Evolutionary conservation across 345 rosid genomes (phyloP), one percentile per base, ranked within the genome.

Genomic region (Euphorbia lathyris): DNA sequence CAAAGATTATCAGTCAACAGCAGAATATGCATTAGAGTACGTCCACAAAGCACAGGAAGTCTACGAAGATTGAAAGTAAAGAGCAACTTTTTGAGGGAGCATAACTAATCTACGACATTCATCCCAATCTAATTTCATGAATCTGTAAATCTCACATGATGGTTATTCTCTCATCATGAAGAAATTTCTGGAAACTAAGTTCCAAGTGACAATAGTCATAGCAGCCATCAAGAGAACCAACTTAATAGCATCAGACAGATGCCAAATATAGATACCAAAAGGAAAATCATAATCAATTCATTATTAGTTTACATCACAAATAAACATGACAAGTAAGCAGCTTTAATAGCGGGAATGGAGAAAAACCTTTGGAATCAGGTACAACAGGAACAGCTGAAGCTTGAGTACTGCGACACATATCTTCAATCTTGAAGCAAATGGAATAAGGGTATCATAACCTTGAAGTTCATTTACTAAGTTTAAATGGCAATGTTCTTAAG

Each of bases 341-440:
- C 50, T 57, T 56, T 10, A 13, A 17, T 9, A 43, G 48, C 9
- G 7, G 27, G 50, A 47, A 19, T n/a, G 47, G 11, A 65, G 40
- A 42, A 62, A 63, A 66, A 94, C 99, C 99, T 92, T 86, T 92
- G 78, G 96, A 87, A 79, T 95, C 97, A 76, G 97, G 76, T 76
- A 92, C 76, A 65, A 95, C 86, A 57, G 99, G 99, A 77, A 92
- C 91, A 34, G 96, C 99, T 74, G 90, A 86, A 40, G 96, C 83
- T 76, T 72, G 84, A 65, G 85, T 88, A 75, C 78, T 86, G 74
- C 83, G 83, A 72, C 96, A 92, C 96, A 95, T 90, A 72, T 78
- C 81, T 83, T 88, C 99, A 71, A 95, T 95, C 99, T 45, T 92
- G 78, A 74, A 72, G 16, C 68, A 36, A 68, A 68, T 30, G 34